A percentile compares a stretch with the other conserved stretches of the same genome.
These are phyloP conservation scores for Meripilus lineatus DNA, from an alignment of 1,284 basidiomycete species.

Conservation along the genomic window DNA sequence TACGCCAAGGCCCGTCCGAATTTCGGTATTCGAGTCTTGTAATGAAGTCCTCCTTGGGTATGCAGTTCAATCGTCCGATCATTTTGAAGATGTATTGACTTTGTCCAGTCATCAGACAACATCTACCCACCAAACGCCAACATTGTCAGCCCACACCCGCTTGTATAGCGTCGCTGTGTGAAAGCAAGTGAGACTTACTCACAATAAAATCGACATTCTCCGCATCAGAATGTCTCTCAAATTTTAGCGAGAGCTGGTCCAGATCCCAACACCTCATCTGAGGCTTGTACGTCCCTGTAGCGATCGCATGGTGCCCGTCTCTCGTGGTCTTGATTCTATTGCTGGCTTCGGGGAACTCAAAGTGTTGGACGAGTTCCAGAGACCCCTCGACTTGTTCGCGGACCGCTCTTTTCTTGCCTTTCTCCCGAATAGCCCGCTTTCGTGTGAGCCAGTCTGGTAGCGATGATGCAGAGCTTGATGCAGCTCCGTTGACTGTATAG, in stretches of 20 bases:
- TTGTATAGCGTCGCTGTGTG: no score
- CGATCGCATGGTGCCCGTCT: conserved; percentile 90
- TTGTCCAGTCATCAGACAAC: conserved; percentile 98
- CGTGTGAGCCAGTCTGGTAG: conserved; percentile 87
- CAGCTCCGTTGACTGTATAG: conserved; percentile 88
- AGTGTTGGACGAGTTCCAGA: conserved; percentile 90
- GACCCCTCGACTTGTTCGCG: conserved; percentile 72
- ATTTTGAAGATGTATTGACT: conserved; percentile 94
- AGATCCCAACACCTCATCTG: conserved; percentile 97
- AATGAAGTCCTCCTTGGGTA: conserved; percentile 91
- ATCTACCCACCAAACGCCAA: conserved; percentile 58
- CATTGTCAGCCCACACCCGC: no score
- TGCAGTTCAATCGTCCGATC: conserved; percentile 96
- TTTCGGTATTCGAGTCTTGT: conserved; percentile 88
- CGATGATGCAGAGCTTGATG: conserved; percentile 78
- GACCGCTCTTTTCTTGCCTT: conserved; percentile 53
- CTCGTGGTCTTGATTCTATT: conserved; percentile 88
- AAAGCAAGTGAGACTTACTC: conserved; percentile 52
- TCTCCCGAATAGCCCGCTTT: conserved; percentile 57
- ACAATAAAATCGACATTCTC: conserved; percentile 99
- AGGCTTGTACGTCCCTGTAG: conserved; percentile 98
- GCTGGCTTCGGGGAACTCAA: conserved; percentile 96
- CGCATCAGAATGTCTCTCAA: conserved; percentile 92
- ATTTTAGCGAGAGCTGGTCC: conserved; percentile 90
- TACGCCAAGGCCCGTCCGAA: conserved; percentile 93